phyloP scores from a whole-genome alignment of 2,329 filamentous ascomycete genomes.

The Aspergillus ustus region DNA sequence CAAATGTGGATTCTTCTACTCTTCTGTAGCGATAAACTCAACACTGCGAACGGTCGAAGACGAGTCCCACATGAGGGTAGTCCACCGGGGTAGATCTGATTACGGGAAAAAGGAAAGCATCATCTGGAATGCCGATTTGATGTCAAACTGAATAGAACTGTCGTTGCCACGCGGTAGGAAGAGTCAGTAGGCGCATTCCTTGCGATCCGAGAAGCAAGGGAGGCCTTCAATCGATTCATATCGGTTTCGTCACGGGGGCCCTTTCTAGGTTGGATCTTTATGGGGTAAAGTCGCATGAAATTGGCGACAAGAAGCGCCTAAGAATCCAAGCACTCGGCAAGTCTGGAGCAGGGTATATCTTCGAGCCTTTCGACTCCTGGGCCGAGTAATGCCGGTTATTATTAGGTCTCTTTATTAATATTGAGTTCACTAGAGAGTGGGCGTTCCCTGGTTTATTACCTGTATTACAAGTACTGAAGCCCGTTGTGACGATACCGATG shows the following conservation, averaged over 20 bases:
- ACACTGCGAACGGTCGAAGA: neutral
- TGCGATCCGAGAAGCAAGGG: conserved; percentile 4
- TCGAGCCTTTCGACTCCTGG: neutral
- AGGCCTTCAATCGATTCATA: neutral
- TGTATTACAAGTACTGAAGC: neutral
- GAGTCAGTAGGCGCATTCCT: neutral
- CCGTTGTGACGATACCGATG: neutral
- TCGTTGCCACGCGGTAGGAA: conserved; percentile 3
- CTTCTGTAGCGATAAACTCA: neutral
- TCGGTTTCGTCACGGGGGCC: neutral
- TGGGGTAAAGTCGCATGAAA: neutral
- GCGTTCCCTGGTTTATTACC: neutral
- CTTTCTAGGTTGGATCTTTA: neutral
- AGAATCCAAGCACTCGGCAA: neutral
- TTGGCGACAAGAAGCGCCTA: neutral
- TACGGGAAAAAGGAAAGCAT: neutral
- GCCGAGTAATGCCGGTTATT: neutral
- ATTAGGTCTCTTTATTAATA: neutral
- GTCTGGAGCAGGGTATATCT: neutral
- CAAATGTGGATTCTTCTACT: neutral
- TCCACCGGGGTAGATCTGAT: neutral
- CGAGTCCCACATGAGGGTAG: neutral
- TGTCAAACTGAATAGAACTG: neutral
- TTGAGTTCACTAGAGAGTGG: conserved; percentile 4
- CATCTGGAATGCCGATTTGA: conserved; percentile 7